Base-by-base conservation (phyloP, 257 asterid species). In the Solanum etuberosum region DNA sequence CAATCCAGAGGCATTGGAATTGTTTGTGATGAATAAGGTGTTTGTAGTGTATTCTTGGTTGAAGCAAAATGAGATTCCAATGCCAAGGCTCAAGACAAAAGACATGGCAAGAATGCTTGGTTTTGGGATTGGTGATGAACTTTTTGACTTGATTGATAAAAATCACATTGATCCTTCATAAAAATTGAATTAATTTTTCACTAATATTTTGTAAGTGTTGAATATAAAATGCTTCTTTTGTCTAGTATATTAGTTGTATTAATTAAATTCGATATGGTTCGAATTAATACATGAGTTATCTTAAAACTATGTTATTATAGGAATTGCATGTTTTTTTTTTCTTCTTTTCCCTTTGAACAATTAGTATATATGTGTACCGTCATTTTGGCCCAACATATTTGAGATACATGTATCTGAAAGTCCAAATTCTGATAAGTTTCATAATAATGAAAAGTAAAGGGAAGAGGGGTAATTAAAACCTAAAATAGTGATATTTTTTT, bases 81-180 rank as follows among this genome's bases (percentile, higher is more conserved):
- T 68, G 91, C 94, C 99, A 1, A 92, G 95, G 86, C 74, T 92
- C 93, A 96, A 96, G 91, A 88, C 95, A 16, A 94, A 95, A 86
- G 99, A 95, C 89, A 96, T 96, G 99, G 97, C 99, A 51, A 91
- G 93, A 84, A 96, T 96, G 98, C 97, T 95, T 87, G 99, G 99
- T 2, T 95, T 91, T 88, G 98, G 97, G 57, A 94, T 96, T 48
- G 98, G 97, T 46, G 98, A 96, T 85, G 97, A 96, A 32, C 95
- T 96, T 73, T 96, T 96, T 84, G 96, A 95, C 88, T 89, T 95
- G 91, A 90, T 95, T 54, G 98, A 96, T 86, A 82, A 89, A 78
- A 29, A 88, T 29, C 85, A 84, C 12, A 65, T 42, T 86, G 57
- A 78, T 77, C 51, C 63, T 23, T 90, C 32, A 21, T 21, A 29